These are phyloP conservation scores for Cystobasidium sp. DNA, from an alignment of 1,284 basidiomycete species.

Conservation along the genomic window DNA sequence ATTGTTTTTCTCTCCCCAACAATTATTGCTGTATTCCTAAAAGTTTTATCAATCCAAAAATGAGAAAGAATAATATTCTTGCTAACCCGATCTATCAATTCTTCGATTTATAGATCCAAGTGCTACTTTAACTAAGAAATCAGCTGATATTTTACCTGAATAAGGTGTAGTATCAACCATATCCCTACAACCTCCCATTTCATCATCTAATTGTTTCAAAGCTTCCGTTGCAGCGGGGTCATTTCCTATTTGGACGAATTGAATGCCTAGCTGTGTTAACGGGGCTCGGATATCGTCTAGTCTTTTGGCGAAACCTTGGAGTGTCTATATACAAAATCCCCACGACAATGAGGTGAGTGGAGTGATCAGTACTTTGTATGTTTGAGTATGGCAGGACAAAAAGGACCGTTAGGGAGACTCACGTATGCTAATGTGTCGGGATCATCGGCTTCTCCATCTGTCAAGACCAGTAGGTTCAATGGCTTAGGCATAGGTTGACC, in stretches of 20 bases:
- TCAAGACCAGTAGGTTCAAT: slow-evolving; percentile 43
- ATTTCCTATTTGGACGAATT: slow-evolving; percentile 51
- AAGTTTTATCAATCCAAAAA: neutral
- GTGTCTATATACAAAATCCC: slow-evolving; percentile 7
- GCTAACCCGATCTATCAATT: slow-evolving; percentile 37
- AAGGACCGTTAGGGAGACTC: neutral
- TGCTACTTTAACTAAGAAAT: slow-evolving; percentile 45
- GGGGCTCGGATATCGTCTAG: slow-evolving; percentile 48
- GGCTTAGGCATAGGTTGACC: slow-evolving; percentile 38
- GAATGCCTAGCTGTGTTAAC: slow-evolving; percentile 51
- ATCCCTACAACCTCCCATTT: slow-evolving; percentile 40
- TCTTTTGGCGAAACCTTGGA: slow-evolving; percentile 49
- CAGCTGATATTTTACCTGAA: slow-evolving; percentile 32
- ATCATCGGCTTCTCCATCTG: slow-evolving; percentile 50
- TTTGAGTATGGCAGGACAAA: neutral
- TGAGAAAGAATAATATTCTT: neutral
- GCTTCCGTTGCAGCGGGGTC: slow-evolving; percentile 47
- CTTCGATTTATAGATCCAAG: slow-evolving; percentile 38
- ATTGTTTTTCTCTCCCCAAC: neutral
- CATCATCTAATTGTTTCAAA: slow-evolving; percentile 44
- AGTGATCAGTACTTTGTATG: neutral
- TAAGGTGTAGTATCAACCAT: slow-evolving; percentile 46
- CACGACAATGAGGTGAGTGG: too few species aligned
- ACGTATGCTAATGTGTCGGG: slow-evolving; percentile 48
- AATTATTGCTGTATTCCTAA: neutral